Evolutionary conservation across 331 rosid genomes (phyloP).

Genomic region (Ulmus americana): DNA sequence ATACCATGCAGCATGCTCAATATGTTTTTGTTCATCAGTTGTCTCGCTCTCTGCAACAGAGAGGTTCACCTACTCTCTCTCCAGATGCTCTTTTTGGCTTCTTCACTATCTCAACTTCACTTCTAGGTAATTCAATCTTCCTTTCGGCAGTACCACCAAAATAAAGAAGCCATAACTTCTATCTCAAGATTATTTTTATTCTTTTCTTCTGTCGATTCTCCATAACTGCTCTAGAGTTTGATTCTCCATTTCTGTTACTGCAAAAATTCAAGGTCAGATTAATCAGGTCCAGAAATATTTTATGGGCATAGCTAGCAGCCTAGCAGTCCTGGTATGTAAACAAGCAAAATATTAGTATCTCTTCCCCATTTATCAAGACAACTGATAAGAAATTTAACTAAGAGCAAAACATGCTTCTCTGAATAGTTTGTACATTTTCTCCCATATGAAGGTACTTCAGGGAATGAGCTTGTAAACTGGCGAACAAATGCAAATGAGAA

Average conservation of each 20-base stretch:
- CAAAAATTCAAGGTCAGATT: slow-evolving; percentile 25
- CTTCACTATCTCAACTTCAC: slow-evolving; percentile 27
- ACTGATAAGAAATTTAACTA: slow-evolving; percentile 6
- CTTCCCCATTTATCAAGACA: neutral
- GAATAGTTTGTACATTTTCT: slow-evolving; percentile 27
- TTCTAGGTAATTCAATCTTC: slow-evolving; percentile 34
- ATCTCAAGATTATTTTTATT: slow-evolving; percentile 44
- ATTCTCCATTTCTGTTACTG: slow-evolving; percentile 27
- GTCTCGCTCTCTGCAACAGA: slow-evolving; percentile 25
- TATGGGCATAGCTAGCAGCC: too few species aligned
- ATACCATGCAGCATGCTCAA: slow-evolving; percentile 37
- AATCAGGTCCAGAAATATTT: slow-evolving; percentile 18
- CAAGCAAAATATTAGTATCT: slow-evolving; percentile 10
- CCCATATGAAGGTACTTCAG: slow-evolving; percentile 30
- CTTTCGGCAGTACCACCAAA: slow-evolving; percentile 36
- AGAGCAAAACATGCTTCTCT: slow-evolving; percentile 38
- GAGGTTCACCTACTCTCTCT: slow-evolving; percentile 46
- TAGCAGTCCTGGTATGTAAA: neutral
- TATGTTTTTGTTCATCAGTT: slow-evolving; percentile 23
- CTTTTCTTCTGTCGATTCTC: slow-evolving; percentile 25
- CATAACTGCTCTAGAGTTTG: slow-evolving; percentile 20
- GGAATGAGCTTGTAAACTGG: slow-evolving; percentile 44
- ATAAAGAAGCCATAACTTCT: slow-evolving; percentile 50
- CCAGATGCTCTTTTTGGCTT: slow-evolving; percentile 30
- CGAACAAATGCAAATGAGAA: slow-evolving; percentile 25